Evolutionary conservation across 257 asterid species (phyloP), one percentile per base, ranked within the genome.

Genomic region (Salvia miltiorrhiza): DNA sequence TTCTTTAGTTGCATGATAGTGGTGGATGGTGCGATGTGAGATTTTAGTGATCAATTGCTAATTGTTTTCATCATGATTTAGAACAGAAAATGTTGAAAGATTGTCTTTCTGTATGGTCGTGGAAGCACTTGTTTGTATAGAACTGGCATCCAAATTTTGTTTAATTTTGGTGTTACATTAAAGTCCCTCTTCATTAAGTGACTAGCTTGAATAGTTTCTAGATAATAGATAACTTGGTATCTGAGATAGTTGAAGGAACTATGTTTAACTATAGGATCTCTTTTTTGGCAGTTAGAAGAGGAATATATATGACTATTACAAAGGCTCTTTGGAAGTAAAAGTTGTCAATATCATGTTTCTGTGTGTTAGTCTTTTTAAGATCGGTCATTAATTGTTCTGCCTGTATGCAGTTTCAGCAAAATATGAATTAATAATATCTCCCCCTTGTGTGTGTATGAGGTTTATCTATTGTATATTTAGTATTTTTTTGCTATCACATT

Each of bases 191-290:
- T 45, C 56, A 35, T 14, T 37, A 35, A 35, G 40, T 7, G 2
- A 58, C 14, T 48, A 35, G 40, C 6, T 54, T 64, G n/a, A 12
- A 8, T 5, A 32, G 26, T 20, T 7, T 45, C 17, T 24, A 58
- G 37, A 45, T 47, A 17, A 58, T 70, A 44, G 37, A 20, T 53
- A 32, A 43, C 28, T 73, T 54, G 44, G 63, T 20, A 32, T 50
- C 9, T 23, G 63, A 39, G 65, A n/a, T 41, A 63, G 45, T 41
- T 30, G 57, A 47, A 65, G 55, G 73, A 67, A 57, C 16, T 65
- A 6, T 19, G 37, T 72, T 71, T 49, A 28, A 41, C 47, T 52
- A 16, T 24, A 16, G 20, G 45, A 55, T n/a, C 21, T 37, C 28
- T 30, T 19, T 5, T 3, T 41, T 17, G 28, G 45, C 17, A 37